These are phyloP conservation scores for Cercospora sesami DNA, from an alignment of 2,329 filamentous ascomycete genomes.

Conservation along the genomic window DNA sequence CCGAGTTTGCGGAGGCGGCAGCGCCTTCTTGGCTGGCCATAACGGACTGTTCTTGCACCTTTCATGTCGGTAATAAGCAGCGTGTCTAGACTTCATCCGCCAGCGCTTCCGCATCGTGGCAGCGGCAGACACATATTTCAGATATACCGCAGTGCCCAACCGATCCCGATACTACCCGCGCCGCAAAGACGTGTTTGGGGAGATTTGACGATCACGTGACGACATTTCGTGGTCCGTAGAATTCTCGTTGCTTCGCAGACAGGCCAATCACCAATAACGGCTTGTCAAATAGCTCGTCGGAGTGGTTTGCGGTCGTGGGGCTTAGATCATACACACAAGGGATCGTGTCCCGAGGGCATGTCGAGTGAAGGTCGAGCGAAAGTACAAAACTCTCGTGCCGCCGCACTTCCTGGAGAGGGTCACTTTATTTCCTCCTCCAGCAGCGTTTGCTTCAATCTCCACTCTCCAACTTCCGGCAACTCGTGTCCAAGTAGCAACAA, in stretches of 20 bases:
- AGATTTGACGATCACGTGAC: not conserved
- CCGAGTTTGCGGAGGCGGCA: not conserved
- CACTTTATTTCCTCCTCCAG: not conserved
- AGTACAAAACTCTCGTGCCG: conserved; percentile 13
- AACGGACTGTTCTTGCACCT: not conserved
- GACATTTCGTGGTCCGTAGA: not conserved
- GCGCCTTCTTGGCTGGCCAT: not conserved
- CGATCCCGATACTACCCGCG: not conserved
- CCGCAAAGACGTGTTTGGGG: not conserved
- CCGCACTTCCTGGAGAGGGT: not conserved
- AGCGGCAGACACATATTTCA: not conserved
- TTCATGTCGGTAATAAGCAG: not conserved
- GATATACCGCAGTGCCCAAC: conserved; percentile 2
- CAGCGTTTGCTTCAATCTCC: not conserved
- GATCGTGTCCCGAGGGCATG: conserved; percentile 18
- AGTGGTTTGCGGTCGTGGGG: conserved; percentile 15
- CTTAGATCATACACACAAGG: conserved; percentile 12
- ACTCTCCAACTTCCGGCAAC: not conserved
- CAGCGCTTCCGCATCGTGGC: not conserved
- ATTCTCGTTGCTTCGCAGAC: conserved; percentile 3
- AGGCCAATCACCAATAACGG: conserved; percentile 11
- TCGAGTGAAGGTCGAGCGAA: conserved; percentile 11
- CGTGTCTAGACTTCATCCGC: not conserved
- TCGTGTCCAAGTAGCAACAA: not conserved
- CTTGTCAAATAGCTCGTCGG: conserved; percentile 15